A percentile compares a stretch with the other conserved stretches of the same genome.
These are phyloP conservation scores for Keithomyces neogunnii DNA, from an alignment of 2,329 filamentous ascomycete genomes.

Conservation along the genomic window DNA sequence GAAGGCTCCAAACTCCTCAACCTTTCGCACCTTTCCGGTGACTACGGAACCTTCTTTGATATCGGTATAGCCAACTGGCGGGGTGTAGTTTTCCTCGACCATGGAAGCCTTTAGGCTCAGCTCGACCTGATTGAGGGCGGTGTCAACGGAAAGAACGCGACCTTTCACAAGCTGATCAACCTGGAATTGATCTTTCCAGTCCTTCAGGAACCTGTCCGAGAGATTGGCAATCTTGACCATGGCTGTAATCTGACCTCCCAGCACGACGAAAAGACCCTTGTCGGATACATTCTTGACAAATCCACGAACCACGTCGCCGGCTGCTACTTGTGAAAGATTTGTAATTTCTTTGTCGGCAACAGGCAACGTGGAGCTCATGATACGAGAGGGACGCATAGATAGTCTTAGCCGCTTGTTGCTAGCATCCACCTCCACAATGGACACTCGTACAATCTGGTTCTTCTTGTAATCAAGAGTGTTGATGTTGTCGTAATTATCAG, in stretches of 20 bases:
- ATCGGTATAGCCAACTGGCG: conserved; percentile 66
- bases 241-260: conserved; percentile 74
- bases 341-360: conserved; percentile 76
- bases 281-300: conserved; percentile 88
- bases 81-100: conserved; percentile 69
- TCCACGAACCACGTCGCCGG: conserved; percentile 75
- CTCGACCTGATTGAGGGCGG: conserved; percentile 62
- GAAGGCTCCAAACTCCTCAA: conserved; percentile 92
- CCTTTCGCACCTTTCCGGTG: conserved; percentile 85
- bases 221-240: conserved; percentile 82
- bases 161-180: conserved; percentile 86
- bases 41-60: conserved; percentile 72
- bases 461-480: conserved; percentile 69
- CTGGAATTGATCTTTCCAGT: conserved; percentile 88
- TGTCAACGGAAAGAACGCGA: conserved; percentile 67
- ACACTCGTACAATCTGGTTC: conserved; percentile 83
- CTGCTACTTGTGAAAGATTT: conserved; percentile 59
- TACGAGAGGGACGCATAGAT: conserved; percentile 77
- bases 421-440: conserved; percentile 69
- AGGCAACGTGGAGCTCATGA: conserved; percentile 75
- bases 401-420: conserved; percentile 78
- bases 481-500: conserved; percentile 77
- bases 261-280: conserved; percentile 77
- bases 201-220: conserved; percentile 84
- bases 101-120: conserved; percentile 82